Base-by-base conservation (phyloP, 495 filamentous ascomycete species). In the Bathelium albidoporum region DNA sequence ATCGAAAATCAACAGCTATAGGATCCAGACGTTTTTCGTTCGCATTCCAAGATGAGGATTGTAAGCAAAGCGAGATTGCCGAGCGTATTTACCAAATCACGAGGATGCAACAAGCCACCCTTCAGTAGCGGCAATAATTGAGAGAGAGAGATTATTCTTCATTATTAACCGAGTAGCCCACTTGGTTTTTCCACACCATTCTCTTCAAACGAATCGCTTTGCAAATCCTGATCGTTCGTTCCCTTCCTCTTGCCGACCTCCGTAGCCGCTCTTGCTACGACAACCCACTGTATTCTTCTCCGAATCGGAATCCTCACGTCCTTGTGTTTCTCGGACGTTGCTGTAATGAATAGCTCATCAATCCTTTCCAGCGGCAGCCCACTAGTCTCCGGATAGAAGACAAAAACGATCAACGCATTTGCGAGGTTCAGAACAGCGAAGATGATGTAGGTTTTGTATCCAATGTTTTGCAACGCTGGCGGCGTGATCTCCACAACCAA, bases 361-460 rank as follows among this genome's bases (percentile, higher is more conserved):
- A 49, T 49, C 44, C 20, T 49, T 22, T 49, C 44, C 20, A 49
- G 20, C 9, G 44, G 44, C 44, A 49, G 44, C 44, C 11, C 18
- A 49, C 44, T n/a, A 16, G 44, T 49, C 44, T 49, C 44, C 9
- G 44, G 44, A 49, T 49, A 49, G 44, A 49, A 49, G 9, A 49
- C 11, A 10, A 10, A 49, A 5, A 49, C 44, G 20, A 49, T 49
- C 11, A 49, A 5, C 18, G 11, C 44, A 22, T 49, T 49, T 5
- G 44, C 1, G 18, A 49, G 18, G 18, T 49, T 49, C 44, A 49
- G 44, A 10, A 49, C 44, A 31, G 68, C 71, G 55, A 74, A 74
- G 55, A 74, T 72, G 36, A 74, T 65, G 66, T 73, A 74, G 1
- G 72, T 74, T 34, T 71, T 60, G 32, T 70, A 74, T 0, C 68